Evolutionary conservation across 2,329 filamentous ascomycete species (phyloP).

Genomic region (Didymella lethalis): DNA sequence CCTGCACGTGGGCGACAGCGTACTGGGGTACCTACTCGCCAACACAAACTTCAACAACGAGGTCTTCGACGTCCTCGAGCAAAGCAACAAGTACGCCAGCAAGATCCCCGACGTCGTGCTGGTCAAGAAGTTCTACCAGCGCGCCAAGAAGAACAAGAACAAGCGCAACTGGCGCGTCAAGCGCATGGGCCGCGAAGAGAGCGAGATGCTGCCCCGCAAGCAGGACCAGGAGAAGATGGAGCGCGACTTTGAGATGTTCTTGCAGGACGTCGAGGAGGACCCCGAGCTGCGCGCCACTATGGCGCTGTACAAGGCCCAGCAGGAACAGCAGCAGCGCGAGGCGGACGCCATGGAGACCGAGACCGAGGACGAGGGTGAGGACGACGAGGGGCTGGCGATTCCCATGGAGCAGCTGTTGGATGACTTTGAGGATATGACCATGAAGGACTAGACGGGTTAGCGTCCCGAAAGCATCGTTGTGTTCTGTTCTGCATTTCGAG

Average conservation of each 20-base stretch:
- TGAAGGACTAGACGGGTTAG: slow-evolving; percentile 58
- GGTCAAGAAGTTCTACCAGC: slow-evolving; percentile 95
- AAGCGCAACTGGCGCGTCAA: slow-evolving; percentile 89
- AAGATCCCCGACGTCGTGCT: slow-evolving; percentile 90
- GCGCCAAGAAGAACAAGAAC: slow-evolving; percentile 74
- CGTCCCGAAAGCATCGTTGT: not conserved
- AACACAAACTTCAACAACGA: slow-evolving; percentile 93
- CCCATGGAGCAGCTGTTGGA: slow-evolving; percentile 74
- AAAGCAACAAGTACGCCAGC: slow-evolving; percentile 72
- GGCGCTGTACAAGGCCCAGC: slow-evolving; percentile 79
- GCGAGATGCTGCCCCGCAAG: slow-evolving; percentile 85
- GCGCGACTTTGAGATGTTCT: slow-evolving; percentile 94
- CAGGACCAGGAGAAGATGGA: slow-evolving; percentile 88
- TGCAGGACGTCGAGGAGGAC: slow-evolving; percentile 96
- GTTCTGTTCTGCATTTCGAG: slow-evolving; percentile 25
- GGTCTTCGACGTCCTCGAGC: slow-evolving; percentile 85
- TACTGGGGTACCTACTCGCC: slow-evolving; percentile 89
- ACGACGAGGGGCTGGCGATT: slow-evolving; percentile 64
- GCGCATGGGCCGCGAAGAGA: slow-evolving; percentile 90
- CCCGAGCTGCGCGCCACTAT: slow-evolving; percentile 83
- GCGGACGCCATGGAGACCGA: slow-evolving; percentile 73
- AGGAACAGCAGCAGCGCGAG: slow-evolving; percentile 64
- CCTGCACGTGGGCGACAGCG: slow-evolving; percentile 87
- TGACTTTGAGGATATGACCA: slow-evolving; percentile 88
- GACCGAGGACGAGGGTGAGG: slow-evolving; percentile 63